Evolutionary conservation across 768 basidiomycete species (phyloP).

Genomic region (Amanita polypyramis): DNA sequence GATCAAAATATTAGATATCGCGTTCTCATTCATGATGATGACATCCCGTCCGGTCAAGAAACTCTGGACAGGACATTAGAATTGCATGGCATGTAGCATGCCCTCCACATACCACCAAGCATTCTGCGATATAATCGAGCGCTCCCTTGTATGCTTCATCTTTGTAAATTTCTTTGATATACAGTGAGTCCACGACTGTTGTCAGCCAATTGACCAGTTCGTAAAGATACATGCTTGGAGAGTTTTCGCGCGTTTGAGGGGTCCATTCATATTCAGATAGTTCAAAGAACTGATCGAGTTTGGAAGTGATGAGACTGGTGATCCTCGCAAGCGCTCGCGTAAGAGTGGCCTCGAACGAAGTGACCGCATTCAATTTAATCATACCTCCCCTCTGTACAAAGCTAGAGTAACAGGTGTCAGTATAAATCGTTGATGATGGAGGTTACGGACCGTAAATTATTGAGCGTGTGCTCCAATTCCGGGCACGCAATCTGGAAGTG

Average conservation of each 20-base stretch:
- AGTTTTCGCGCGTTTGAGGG: constrained; percentile 54
- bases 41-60: constrained; percentile 73
- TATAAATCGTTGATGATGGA: not conserved
- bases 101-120: constrained; percentile 62
- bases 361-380: constrained; percentile 53
- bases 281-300: constrained; percentile 94
- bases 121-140: constrained; percentile 78
- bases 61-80: constrained; percentile 33
- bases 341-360: constrained; percentile 62
- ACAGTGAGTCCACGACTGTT: constrained; percentile 86
- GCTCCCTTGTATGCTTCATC: constrained; percentile 86
- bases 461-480: constrained; percentile 79
- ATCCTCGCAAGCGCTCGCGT: constrained; percentile 66
- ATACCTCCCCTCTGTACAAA: constrained; percentile 78
- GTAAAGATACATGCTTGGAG: constrained; percentile 89
- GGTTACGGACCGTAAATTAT: constrained; percentile 57
- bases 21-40: constrained; percentile 78
- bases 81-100: not conserved
- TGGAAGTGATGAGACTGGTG: constrained; percentile 73
- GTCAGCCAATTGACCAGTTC: constrained; percentile 95
- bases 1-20: constrained; percentile 73
- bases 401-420: constrained; percentile 25
- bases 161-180: constrained; percentile 77
- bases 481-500: constrained; percentile 79
- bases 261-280: constrained; percentile 95